These are phyloP conservation scores for Dipodascopsis uninucleata DNA, from an alignment of 805 yeast species.

Conservation along the genomic window DNA sequence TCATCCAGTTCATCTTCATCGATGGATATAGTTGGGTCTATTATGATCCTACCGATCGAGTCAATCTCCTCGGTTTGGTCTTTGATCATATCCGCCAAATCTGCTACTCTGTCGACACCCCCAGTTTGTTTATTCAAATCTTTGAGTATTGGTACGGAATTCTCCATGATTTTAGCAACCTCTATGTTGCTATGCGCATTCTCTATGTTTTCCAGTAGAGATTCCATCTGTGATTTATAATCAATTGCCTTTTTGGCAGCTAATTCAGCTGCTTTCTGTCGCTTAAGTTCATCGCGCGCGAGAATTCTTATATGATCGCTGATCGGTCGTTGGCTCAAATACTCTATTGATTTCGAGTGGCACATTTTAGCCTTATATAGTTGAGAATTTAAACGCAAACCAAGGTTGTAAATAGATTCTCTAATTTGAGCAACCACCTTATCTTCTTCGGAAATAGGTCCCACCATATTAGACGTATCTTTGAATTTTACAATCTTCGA, in stretches of 20 bases:
- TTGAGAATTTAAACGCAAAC: conserved; percentile 4
- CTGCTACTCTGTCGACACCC: conserved; percentile 44
- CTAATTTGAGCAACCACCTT: conserved; percentile 12
- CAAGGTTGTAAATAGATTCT: conserved; percentile 2
- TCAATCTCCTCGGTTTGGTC: conserved; percentile 41
- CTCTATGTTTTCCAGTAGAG: conserved; percentile 11
- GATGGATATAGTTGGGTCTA: conserved; percentile 33
- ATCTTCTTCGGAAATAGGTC: conserved; percentile 20
- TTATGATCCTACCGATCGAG: conserved; percentile 39
- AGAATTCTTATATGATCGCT: conserved; percentile 7
- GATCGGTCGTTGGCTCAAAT: conserved; percentile 5
- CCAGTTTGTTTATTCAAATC: conserved; percentile 43
- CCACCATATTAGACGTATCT: not conserved
- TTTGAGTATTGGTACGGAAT: conserved; percentile 48
- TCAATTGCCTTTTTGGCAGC: conserved; percentile 2
- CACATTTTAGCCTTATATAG: not conserved
- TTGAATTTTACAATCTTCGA: conserved; percentile 6
- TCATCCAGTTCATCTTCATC: conserved; percentile 40
- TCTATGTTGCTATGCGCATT: conserved; percentile 18
- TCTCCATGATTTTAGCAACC: conserved; percentile 32
- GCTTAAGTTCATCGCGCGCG: conserved; percentile 13
- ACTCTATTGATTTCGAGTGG: conserved; percentile 9
- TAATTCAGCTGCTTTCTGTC: conserved; percentile 12
- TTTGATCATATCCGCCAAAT: conserved; percentile 41
- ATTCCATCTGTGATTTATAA: conserved; percentile 13